phyloP scores from a whole-genome alignment of 2,329 filamentous ascomycete species.

The Aspergillus hiratsukae region DNA sequence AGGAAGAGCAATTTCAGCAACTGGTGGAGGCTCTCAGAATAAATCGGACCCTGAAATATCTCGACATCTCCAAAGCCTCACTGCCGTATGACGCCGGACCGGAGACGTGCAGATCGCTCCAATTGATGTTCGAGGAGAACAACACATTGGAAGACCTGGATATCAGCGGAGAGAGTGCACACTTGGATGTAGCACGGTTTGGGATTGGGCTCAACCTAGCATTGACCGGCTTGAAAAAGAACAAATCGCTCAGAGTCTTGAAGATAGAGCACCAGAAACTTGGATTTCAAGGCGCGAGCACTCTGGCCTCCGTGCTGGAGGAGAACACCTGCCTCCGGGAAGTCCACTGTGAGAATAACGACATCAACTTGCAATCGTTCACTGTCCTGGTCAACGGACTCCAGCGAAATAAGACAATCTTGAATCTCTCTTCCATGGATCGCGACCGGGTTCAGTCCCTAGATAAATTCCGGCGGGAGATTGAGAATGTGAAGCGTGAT shows the following conservation, averaged over 20 bases:
- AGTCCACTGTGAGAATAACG: conserved; percentile 67
- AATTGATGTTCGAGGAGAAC: conserved; percentile 63
- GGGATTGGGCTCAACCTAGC: conserved; percentile 65
- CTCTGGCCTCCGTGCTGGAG: conserved; percentile 63
- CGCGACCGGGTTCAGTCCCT: conserved; percentile 59
- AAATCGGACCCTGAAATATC: conserved; percentile 59
- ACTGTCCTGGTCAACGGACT: conserved; percentile 65
- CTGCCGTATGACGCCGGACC: conserved; percentile 64
- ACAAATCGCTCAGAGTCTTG: conserved; percentile 57
- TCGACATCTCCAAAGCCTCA: conserved; percentile 68
- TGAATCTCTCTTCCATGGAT: conserved; percentile 60
- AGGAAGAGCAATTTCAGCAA: conserved; percentile 60
- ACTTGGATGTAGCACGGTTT: conserved; percentile 65
- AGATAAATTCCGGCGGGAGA: conserved; percentile 54
- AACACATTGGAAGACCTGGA: conserved; percentile 62
- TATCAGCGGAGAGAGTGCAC: conserved; percentile 67
- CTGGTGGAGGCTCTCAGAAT: conserved; percentile 58
- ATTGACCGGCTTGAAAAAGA: conserved; percentile 60
- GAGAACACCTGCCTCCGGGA: conserved; percentile 60
- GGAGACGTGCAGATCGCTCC: conserved; percentile 61
- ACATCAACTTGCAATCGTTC: conserved; percentile 66
- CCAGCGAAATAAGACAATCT: conserved; percentile 59
- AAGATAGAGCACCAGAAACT: conserved; percentile 66
- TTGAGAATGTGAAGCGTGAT: conserved; percentile 49
- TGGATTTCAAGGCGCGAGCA: conserved; percentile 65